Conservation (phyloP, 73 alveolate species). For the Paramecium caudatum region DNA sequence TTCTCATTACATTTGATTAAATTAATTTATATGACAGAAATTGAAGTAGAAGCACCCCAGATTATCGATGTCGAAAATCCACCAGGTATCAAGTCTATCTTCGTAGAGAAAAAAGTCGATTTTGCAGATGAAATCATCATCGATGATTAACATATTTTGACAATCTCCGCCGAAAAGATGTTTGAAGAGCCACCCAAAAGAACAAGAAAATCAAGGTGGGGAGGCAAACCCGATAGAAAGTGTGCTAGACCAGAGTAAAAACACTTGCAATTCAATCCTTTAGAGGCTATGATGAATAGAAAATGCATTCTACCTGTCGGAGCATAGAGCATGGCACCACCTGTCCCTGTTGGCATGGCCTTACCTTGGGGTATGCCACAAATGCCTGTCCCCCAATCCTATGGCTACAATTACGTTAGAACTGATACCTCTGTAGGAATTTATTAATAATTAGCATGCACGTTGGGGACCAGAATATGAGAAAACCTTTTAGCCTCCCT, state of each 20-base stretch:
- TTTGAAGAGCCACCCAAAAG: conserved; percentile 65
- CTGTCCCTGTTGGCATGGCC: conserved; percentile 64
- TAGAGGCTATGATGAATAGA: conserved; percentile 74
- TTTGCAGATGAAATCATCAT: conserved; percentile 65
- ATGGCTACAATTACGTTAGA: conserved; percentile 12
- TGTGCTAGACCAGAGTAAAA: conserved; percentile 70
- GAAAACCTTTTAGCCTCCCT: conserved; percentile 80
- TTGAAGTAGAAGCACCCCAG: no score
- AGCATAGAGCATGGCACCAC: conserved; percentile 51
- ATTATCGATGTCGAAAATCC: no score
- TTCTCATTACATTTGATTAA: no score
- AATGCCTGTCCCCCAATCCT: conserved; percentile 17
- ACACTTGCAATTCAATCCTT: conserved; percentile 73
- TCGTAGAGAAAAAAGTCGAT: no score
- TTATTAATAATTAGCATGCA: background rate
- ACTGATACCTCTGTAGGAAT: conserved; percentile 47
- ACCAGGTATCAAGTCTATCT: no score
- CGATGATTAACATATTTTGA: conserved; percentile 48
- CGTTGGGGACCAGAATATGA: conserved; percentile 80
- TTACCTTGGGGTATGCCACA: conserved; percentile 61
- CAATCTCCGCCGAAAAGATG: conserved; percentile 63
- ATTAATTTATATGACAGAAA: no score
- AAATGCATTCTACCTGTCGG: conserved; percentile 74
- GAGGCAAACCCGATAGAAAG: conserved; percentile 76
- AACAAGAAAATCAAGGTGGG: conserved; percentile 77